Base-by-base conservation (phyloP, 1,284 basidiomycete genomes). In the Pyrrhoderma lamaoense region DNA sequence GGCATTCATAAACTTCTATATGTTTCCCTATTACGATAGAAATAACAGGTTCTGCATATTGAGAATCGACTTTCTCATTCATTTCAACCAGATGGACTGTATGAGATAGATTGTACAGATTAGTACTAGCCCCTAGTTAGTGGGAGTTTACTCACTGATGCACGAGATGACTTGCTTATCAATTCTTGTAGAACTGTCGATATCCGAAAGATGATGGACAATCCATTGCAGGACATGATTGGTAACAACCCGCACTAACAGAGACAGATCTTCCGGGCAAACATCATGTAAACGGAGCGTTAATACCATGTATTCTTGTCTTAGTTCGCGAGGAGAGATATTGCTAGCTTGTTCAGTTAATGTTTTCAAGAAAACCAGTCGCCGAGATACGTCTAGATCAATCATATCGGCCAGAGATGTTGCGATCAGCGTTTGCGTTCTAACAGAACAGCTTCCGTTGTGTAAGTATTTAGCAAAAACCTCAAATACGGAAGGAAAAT, bases 31-130 rank as follows among this genome's bases (percentile, higher is more conserved):
- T 69, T 1, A 80, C 73, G 0, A 80, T 79, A 4, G 76, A 76
- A 34, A 95, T 61, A 21, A 92, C 68, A 0, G 89, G 84, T 55
- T 97, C 93, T 0, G 80, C 81, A 5, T 86, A 65, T 57, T 85
- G 77, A 1, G 73, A 58, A 56, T 83, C 85, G 35, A 81, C 65
- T 40, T 57, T 42, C 8, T 47, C 23, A n/a, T 49, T 35, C 9
- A 45, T 42, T 34, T 45, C 9, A 14, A 57, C 11, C 8, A 46
- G 23, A 9, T 40, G 36, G n/a, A 25, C 47, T 37, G 54, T 47
- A 22, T 5, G n/a, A n/a, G n/a, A 16, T 5, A 22, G 14, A 47
- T 13, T 49, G 40, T 47, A 21, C 40, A 5, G 19, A 13, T 7
- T 51, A 18, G 56, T 45, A 18, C 55, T 52, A 50, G 35, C 40